phyloP scores from a whole-genome alignment of 2,329 filamentous ascomycete species.

The Aspergillus fumigatiaffinis region DNA sequence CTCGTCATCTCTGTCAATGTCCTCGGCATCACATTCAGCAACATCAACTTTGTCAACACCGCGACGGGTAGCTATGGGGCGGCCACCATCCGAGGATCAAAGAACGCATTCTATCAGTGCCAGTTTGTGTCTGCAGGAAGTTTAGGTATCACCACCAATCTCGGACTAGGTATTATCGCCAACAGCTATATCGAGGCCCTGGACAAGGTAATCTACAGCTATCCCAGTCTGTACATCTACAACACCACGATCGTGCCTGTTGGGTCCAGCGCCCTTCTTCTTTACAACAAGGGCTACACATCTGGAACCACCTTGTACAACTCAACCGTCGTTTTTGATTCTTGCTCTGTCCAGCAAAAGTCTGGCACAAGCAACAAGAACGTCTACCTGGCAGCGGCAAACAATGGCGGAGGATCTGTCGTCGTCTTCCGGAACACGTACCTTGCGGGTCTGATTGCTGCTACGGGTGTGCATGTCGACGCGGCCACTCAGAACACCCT shows the following conservation, averaged over 20 bases:
- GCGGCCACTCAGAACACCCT: conserved; percentile 32
- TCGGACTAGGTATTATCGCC: conserved; percentile 38
- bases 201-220: conserved; percentile 42
- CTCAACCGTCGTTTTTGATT: conserved; percentile 43
- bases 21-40: conserved; percentile 33
- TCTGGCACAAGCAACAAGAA: conserved; percentile 32
- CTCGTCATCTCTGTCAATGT: conserved; percentile 30
- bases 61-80: conserved; percentile 15
- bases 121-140: conserved; percentile 40
- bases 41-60: conserved; percentile 36
- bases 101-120: conserved; percentile 45
- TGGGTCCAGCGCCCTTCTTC: conserved; percentile 29
- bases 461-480: conserved; percentile 17
- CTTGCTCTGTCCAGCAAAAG: conserved; percentile 34
- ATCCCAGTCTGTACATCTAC: conserved; percentile 42
- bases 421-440: conserved; percentile 41
- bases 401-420: conserved; percentile 37
- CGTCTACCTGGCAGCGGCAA: conserved; percentile 41
- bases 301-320: conserved; percentile 21
- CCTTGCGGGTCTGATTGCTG: conserved; percentile 37
- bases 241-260: conserved; percentile 42
- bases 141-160: conserved; percentile 23
- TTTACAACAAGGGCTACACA: conserved; percentile 39
- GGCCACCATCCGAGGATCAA: conserved; percentile 34
- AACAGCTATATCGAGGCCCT: conserved; percentile 45